A percentile compares a stretch with the other conserved stretches of the same genome.
Conservation (phyloP, 495 filamentous ascomycete genomes). For the Aspergillus olivimuriae region DNA sequence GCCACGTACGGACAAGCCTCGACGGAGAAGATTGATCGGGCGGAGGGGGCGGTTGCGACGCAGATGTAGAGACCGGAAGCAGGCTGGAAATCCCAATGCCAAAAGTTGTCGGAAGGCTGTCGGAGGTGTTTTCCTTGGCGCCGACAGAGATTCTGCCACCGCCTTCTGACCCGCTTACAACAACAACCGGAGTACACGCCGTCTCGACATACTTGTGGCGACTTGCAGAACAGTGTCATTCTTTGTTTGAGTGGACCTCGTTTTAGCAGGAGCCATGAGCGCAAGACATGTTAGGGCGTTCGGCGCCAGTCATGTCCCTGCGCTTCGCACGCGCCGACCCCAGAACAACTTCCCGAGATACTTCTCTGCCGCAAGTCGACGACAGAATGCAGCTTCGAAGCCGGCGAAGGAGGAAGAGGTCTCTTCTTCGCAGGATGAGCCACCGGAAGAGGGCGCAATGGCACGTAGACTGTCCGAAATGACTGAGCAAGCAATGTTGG, state of each 20-base stretch:
- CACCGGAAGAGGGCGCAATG: conserved; percentile 55
- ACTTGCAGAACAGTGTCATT: too few relatives aligned
- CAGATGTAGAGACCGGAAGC: background rate
- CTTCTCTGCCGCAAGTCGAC: conserved; percentile 18
- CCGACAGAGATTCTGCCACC: too few relatives aligned
- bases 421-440: conserved; percentile 11
- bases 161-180: too few relatives aligned
- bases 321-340: conserved; percentile 11
- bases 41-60: background rate
- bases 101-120: conserved; percentile 12
- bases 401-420: conserved; percentile 9
- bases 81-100: conserved; percentile 1
- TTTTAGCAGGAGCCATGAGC: too few relatives aligned
- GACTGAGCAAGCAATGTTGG: conserved; percentile 70
- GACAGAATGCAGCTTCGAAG: conserved; percentile 20
- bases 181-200: too few relatives aligned
- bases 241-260: too few relatives aligned
- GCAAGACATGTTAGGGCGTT: conserved; percentile 13
- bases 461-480: conserved; percentile 66
- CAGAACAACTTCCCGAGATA: conserved; percentile 8
- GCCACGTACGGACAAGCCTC: too few relatives aligned
- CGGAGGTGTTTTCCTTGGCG: too few relatives aligned
- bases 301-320: conserved; percentile 10
- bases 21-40: too few relatives aligned
- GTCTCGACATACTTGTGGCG: too few relatives aligned